These are phyloP conservation scores for Lodderomyces oxycetoniae DNA, from an alignment of 1,139 yeast species.

Conservation along the genomic window DNA sequence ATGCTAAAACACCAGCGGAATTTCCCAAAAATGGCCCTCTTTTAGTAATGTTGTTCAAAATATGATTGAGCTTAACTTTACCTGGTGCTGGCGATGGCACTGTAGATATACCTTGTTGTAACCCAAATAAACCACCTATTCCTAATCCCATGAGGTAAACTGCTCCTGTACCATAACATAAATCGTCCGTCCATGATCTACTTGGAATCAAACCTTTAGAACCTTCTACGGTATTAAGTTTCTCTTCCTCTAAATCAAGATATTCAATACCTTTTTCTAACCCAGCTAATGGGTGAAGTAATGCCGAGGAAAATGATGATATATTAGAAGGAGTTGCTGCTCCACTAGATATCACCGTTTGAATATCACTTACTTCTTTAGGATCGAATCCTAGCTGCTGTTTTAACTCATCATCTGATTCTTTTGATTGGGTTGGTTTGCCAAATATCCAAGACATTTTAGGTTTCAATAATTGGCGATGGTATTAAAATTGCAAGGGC, in stretches of 20 bases:
- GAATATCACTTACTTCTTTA: slow-evolving; percentile 58
- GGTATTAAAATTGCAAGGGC: too few relatives aligned
- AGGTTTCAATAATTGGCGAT: too few relatives aligned
- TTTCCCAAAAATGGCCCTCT: slow-evolving; percentile 96
- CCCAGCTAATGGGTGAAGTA: slow-evolving; percentile 90
- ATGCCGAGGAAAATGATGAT: slow-evolving; percentile 47
- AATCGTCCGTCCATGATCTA: slow-evolving; percentile 95
- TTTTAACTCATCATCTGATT: slow-evolving; percentile 22
- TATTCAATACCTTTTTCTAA: slow-evolving; percentile 85
- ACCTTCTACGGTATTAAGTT: slow-evolving; percentile 71
- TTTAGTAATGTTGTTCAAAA: slow-evolving; percentile 86
- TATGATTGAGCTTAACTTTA: slow-evolving; percentile 79
- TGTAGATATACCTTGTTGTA: slow-evolving; percentile 76
- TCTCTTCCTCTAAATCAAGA: slow-evolving; percentile 79
- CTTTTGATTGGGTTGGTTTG: slow-evolving; percentile 16
- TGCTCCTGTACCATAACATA: slow-evolving; percentile 97
- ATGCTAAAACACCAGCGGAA: slow-evolving; percentile 89
- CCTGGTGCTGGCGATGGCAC: slow-evolving; percentile 71
- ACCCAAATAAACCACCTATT: slow-evolving; percentile 83
- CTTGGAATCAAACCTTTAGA: slow-evolving; percentile 88
- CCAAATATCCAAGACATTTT: slow-evolving; percentile 81
- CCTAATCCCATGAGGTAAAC: slow-evolving; percentile 78
- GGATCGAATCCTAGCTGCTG: slow-evolving; percentile 64
- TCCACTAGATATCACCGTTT: slow-evolving; percentile 57
- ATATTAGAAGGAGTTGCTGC: slow-evolving; percentile 22